Evolutionary conservation across 2,329 filamentous ascomycete genomes (phyloP), one percentile per base, ranked within the genome.

Genomic region (Ophiocordyceps australis): DNA sequence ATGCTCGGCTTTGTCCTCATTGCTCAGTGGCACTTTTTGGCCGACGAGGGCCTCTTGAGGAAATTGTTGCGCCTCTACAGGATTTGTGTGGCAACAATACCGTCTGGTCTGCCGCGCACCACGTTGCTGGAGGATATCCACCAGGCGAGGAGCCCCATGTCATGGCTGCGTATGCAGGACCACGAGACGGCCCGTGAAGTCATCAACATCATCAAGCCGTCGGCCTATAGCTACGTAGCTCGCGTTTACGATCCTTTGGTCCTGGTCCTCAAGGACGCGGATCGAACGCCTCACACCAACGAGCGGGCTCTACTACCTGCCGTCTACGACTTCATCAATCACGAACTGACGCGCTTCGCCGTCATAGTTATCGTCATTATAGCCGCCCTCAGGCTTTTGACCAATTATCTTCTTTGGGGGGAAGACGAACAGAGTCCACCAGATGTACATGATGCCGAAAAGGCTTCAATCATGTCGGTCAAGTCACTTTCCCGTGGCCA

Each of bases 21-120:
- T 22, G 67, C 79, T 1, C 79, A 85, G 36, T 79, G 73, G 60
- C 79, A 85, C 39, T 83, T 83, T 35, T 76, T 78, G 34, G 72
- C 74, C 23, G 62, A 62, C 24, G 61, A 62, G 27, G 61, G 57
- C 24, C 37, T 62, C 8, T 28, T 43, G 9, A 35, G 42, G 18
- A 39, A 42, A 20, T 23, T 46, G 13, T 23, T 33, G n/a, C 38
- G 40, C 9, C 22, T 44, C n/a, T 38, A 35, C 28, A 36, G 28
- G 32, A 31, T 32, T 4, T 24, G 32, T 4, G 29, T 34, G 5
- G 20, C 27, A 7, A 20, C 28, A 7, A 34, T 35, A 8, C 22
- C 13, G 29, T 47, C 14, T 46, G 45, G 26, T 42, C 47, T 17
- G 17, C 54, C 39, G 9, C 42, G 41, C 22, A 33, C 37, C 5